phyloP scores from a whole-genome alignment of 495 filamentous ascomycete species.

The Usnea hakonensis region DNA sequence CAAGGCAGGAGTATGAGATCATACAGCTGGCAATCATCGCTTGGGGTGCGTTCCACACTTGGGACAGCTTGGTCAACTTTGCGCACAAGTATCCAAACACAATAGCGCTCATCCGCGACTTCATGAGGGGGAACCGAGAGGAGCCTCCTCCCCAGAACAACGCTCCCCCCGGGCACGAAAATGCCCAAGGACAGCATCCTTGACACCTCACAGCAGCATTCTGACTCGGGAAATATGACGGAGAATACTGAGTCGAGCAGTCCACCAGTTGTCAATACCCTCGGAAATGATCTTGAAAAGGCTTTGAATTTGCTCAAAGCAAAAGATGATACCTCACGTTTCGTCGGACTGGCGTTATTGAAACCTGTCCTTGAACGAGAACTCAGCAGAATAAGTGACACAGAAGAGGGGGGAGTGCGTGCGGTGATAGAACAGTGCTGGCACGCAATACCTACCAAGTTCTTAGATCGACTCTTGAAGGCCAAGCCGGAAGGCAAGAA shows the following conservation, averaged over 20 bases:
- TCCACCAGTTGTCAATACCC: background rate
- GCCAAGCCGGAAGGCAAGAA: constrained; percentile 37
- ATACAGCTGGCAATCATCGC: constrained; percentile 7
- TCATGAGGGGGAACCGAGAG: background rate
- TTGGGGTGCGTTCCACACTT: constrained; percentile 9
- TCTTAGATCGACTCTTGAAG: constrained; percentile 52
- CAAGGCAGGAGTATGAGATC: constrained; percentile 13
- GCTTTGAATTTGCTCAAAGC: constrained; percentile 32
- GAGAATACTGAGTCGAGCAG: background rate
- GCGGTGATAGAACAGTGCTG: constrained; percentile 35
- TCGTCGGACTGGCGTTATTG: constrained; percentile 57
- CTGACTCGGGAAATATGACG: background rate
- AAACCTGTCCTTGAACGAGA: constrained; percentile 53
- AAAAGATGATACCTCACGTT: constrained; percentile 56
- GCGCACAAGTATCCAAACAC: background rate
- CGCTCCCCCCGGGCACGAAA: background rate
- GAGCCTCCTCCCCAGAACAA: background rate
- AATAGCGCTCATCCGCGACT: background rate
- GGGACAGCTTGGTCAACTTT: background rate
- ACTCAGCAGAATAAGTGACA: constrained; percentile 28
- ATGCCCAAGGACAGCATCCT: background rate
- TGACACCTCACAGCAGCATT: background rate
- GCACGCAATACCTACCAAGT: constrained; percentile 49
- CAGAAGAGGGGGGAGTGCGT: constrained; percentile 8
- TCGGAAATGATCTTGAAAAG: constrained; percentile 12